Evolutionary conservation across 768 basidiomycete genomes (phyloP), one percentile per base, ranked within the genome.

Genomic region (Cystobasidium ongulense): DNA sequence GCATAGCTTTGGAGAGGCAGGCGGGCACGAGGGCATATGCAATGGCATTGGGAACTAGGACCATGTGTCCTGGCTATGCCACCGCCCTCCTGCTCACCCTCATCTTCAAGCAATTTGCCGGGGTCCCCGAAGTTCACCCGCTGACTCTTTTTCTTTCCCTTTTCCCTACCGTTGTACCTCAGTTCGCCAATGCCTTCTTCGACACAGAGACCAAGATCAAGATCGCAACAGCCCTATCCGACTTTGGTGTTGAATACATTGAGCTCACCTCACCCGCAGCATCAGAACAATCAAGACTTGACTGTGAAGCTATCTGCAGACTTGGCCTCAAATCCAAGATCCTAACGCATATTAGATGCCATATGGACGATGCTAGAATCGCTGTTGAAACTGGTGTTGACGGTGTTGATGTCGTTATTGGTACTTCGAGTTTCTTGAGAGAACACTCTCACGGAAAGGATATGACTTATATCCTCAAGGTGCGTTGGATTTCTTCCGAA

Each of bases 381-480:
- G 96, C 96, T 41, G 94, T 98, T 66, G 95, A 98, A 84, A 98
- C 96, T 76, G 92, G 93, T 81, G 95, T 99, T 53, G 93, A 98
- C 80, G 96, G 96, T 81, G 96, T 97, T 75, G 95, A 98, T 81
- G 92, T 98, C 77, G 96, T 98, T 82, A 98, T 99, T 76, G 95
- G 96, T 39, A 98, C 96, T 10, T 97, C 94, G 11, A 97, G 94
- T 50, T 99, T 96, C 89, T 88, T 98, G 63, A 89, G 95, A 78
- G 94, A 99, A 84, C 96, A 98, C 86, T 97, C 95, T 31, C 96
- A 99, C 82, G 96, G 96, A 80, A 99, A 98, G 87, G 96, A 98
- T 82, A 99, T 99, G 92, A 84, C 91, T 57, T 99, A 96, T 84
- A 99, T 99, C 84, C 95, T 95, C 85, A 97, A 94, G 82, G 80